Evolutionary conservation across 169 alveolate genomes (phyloP).

Genomic region (Plasmodium berghei): DNA sequence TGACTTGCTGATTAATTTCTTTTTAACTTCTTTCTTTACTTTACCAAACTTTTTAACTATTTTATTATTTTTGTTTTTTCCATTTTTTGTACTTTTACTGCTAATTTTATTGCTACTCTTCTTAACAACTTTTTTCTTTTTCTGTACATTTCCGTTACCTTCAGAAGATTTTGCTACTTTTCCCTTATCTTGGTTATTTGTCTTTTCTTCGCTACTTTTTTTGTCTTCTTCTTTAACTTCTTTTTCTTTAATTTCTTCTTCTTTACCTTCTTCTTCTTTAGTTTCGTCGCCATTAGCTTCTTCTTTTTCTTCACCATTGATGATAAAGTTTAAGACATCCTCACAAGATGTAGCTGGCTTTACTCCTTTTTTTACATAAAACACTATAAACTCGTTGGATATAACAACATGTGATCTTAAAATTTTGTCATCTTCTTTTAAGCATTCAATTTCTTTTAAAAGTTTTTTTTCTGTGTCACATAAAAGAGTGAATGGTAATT

Average conservation of each 20-base stretch:
- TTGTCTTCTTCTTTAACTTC: not conserved
- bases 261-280: not conserved
- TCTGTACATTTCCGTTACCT: constrained; percentile 6
- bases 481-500: constrained; percentile 76
- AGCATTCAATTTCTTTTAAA: constrained; percentile 78
- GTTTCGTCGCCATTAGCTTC: not conserved
- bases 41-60: constrained; percentile 13
- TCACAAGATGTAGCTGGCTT: constrained; percentile 68
- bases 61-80: constrained; percentile 6
- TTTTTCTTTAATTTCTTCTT: constrained; percentile 1
- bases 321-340: constrained; percentile 22
- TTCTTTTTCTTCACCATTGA: constrained; percentile 25
- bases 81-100: not conserved
- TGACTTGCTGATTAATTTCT: constrained; percentile 16
- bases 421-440: constrained; percentile 44
- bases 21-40: constrained; percentile 38
- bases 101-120: constrained; percentile 3
- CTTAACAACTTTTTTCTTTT: not conserved
- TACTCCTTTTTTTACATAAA: constrained; percentile 82
- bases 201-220: not conserved
- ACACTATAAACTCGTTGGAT: constrained; percentile 73
- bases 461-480: constrained; percentile 79
- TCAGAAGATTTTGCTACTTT: not conserved
- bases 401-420: constrained; percentile 81
- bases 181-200: not conserved